Evolutionary conservation across 1,284 basidiomycete species (phyloP), one percentile per base, ranked within the genome.

Genomic region (Ceratobasidium sp.): DNA sequence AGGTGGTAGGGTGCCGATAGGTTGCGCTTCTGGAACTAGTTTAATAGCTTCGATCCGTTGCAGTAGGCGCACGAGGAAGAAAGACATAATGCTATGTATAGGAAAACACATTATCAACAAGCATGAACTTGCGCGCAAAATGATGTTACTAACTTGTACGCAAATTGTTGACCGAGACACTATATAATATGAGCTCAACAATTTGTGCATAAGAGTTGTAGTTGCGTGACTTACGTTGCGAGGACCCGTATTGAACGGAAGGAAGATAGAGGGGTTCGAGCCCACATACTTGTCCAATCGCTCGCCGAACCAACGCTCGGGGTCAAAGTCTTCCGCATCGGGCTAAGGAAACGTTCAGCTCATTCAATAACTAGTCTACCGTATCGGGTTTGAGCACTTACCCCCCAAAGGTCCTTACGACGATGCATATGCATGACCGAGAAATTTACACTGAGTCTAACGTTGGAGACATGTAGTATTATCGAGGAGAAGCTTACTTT

Each of bases 381-480:
- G 40, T 3, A 5, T 3, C 28, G 20, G 4, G 6, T 13, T 61
- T 5, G 33, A 38, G 2, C 57, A 38, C 70, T 33, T 57, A 73
- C 70, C 5, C 91, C 91, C 92, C 91, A 93, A 0, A 92, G 85
- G 78, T 92, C 90, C 68, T 84, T 87, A 26, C 90, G 86, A 46
- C 91, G 85, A 44, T 92, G 91, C 90, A 91, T 91, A 73, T 90
- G 80, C 78, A 90, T 86, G 6, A 91, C 88, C 0, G 88, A 90
- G 81, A 90, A 92, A 0, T 82, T 67, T 23, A 86, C 79, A 70
- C 90, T 90, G 75, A 42, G 38, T 33, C 76, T 17, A 15, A 77
- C 62, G 38, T 77, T n/a, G n/a, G n/a, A n/a, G n/a, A n/a, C n/a
- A n/a, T n/a, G 2, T 77, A 33, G n/a, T 57, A n/a, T 56, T 2